These are phyloP conservation scores for Ganoderma leucocontextum DNA, from an alignment of 1,284 basidiomycete genomes.

Conservation along the genomic window DNA sequence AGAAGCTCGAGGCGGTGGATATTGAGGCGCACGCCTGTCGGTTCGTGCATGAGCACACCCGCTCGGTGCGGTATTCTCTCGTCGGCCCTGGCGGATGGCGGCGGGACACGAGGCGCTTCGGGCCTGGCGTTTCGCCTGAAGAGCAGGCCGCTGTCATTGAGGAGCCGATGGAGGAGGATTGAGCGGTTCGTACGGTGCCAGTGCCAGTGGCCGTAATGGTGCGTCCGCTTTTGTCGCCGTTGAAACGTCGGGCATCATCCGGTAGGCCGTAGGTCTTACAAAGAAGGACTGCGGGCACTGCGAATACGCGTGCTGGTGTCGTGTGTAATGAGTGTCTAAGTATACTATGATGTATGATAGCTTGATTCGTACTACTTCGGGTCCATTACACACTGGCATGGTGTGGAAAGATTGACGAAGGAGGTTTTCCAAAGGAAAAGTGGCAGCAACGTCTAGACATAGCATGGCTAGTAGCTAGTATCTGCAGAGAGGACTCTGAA, in stretches of 20 bases:
- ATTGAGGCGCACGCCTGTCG: neutral
- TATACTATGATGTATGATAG: too few species aligned
- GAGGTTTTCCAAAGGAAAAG: too few species aligned
- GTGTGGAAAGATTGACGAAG: too few species aligned
- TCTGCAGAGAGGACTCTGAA: too few species aligned
- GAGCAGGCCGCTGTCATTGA: neutral
- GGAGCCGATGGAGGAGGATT: neutral
- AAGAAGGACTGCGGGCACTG: too few species aligned
- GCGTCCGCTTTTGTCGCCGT: neutral
- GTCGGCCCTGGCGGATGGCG: neutral
- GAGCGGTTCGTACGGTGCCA: neutral
- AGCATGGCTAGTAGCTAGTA: too few species aligned
- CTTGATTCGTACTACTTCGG: too few species aligned
- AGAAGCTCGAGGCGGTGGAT: neutral
- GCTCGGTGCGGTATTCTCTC: neutral
- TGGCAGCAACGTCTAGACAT: too few species aligned
- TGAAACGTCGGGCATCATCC: neutral
- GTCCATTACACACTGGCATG: too few species aligned
- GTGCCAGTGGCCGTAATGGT: neutral
- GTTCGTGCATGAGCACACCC: neutral
- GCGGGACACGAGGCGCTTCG: neutral
- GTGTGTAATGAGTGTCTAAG: too few species aligned
- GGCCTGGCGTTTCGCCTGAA: neutral
- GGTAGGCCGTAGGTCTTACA: neutral
- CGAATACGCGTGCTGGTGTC: too few species aligned